Evolutionary conservation across 2,329 filamentous ascomycete genomes (phyloP).

Genomic region (Tolypocladium tundrense): DNA sequence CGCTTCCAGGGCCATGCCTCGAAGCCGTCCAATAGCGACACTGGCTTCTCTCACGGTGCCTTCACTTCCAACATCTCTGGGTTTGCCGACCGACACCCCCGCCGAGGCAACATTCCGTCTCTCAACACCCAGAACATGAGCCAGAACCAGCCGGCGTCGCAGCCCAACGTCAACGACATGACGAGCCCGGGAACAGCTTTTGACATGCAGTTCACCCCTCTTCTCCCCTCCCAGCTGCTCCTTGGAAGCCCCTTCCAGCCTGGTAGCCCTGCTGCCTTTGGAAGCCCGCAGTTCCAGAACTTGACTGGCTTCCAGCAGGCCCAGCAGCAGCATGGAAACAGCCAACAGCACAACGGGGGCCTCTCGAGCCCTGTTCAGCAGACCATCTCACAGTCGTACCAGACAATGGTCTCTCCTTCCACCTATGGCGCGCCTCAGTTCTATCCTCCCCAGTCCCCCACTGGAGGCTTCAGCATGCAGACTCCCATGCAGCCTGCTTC

Average conservation of each 20-base stretch:
- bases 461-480: slow-evolving; percentile 55
- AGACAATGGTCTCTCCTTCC: slow-evolving; percentile 76
- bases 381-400: slow-evolving; percentile 73
- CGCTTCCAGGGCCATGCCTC: slow-evolving; percentile 63
- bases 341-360: slow-evolving; percentile 48
- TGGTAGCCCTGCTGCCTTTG: slow-evolving; percentile 81
- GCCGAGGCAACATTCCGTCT: slow-evolving; percentile 75
- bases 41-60: slow-evolving; percentile 85
- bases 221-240: slow-evolving; percentile 87
- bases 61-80: slow-evolving; percentile 80
- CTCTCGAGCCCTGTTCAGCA: slow-evolving; percentile 67
- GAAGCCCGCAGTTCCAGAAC: slow-evolving; percentile 83
- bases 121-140: slow-evolving; percentile 75
- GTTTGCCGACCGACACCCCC: slow-evolving; percentile 78
- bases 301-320: slow-evolving; percentile 63
- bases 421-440: slow-evolving; percentile 74
- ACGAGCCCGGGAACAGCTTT: slow-evolving; percentile 79
- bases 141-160: slow-evolving; percentile 26
- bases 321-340: slow-evolving; percentile 40
- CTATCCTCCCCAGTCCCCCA: slow-evolving; percentile 82
- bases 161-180: slow-evolving; percentile 59
- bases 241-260: slow-evolving; percentile 96
- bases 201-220: slow-evolving; percentile 97
- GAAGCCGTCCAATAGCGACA: slow-evolving; percentile 75
- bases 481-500: slow-evolving; percentile 55